A percentile compares a stretch with the other conserved stretches of the same genome.
Evolutionary conservation across 2,329 filamentous ascomycete species (phyloP).

Genomic region (Tolypocladium inflatum): DNA sequence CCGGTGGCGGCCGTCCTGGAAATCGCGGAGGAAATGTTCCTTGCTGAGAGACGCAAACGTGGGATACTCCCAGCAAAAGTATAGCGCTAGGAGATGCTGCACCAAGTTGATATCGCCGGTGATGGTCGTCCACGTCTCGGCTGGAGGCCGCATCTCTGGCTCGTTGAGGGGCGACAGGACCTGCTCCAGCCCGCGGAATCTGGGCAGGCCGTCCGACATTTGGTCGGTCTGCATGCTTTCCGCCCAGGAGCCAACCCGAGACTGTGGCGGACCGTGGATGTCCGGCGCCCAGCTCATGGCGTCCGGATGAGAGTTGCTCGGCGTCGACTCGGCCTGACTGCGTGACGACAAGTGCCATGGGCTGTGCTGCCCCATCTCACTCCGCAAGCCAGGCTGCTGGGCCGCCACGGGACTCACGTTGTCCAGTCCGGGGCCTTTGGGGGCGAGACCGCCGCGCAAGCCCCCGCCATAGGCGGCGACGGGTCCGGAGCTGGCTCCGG

Average conservation of each 20-base stretch:
- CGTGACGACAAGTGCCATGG: constrained; percentile 39
- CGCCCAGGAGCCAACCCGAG: constrained; percentile 40
- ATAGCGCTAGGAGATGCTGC: constrained; percentile 53
- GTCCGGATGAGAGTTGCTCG: constrained; percentile 37
- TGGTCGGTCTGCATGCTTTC: constrained; percentile 30
- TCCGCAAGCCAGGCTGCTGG: constrained; percentile 18
- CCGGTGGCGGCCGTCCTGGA: constrained; percentile 46
- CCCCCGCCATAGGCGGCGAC: constrained; percentile 14
- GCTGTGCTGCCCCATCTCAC: constrained; percentile 33
- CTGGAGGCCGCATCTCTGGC: constrained; percentile 31
- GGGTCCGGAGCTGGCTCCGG: constrained; percentile 6
- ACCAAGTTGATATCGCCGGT: constrained; percentile 50
- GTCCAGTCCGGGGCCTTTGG: constrained; percentile 20
- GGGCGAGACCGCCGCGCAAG: constrained; percentile 9
- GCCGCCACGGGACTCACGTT: constrained; percentile 19
- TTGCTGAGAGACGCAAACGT: constrained; percentile 66
- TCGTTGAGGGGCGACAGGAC: constrained; percentile 36
- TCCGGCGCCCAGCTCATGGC: constrained; percentile 36
- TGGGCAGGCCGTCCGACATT: constrained; percentile 18
- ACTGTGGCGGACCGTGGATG: constrained; percentile 26
- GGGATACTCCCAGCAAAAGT: constrained; percentile 70
- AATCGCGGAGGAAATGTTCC: constrained; percentile 60
- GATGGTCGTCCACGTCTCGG: constrained; percentile 49
- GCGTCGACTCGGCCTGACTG: constrained; percentile 35
- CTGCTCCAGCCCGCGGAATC: constrained; percentile 34